A percentile compares a stretch with the other conserved stretches of the same genome.
phyloP scores from a whole-genome alignment of 257 asterid species.

The Linderniella brevidens region DNA sequence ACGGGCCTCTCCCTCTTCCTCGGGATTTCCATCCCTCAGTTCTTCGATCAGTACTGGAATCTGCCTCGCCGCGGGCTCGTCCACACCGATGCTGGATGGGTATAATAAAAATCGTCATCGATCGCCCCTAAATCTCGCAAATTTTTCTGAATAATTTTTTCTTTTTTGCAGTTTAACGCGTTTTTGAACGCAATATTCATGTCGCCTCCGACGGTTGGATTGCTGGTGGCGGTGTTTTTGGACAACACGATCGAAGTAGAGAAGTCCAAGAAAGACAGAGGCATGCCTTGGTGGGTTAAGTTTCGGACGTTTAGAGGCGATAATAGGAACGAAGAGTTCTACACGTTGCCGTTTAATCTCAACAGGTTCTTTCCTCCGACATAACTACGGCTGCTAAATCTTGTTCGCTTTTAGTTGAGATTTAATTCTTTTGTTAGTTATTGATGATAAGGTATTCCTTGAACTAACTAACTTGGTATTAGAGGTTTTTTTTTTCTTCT shows the following conservation, averaged over 20 bases:
- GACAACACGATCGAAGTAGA: slow-evolving; percentile 95
- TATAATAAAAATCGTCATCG: slow-evolving; percentile 14
- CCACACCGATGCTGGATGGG: slow-evolving; percentile 92
- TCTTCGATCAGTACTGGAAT: slow-evolving; percentile 57
- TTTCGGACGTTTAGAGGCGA: slow-evolving; percentile 91
- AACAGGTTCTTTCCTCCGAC: slow-evolving; percentile 96
- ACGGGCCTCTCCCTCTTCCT: slow-evolving; percentile 89
- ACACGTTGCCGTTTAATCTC: slow-evolving; percentile 84
- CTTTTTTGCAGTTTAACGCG: slow-evolving; percentile 66
- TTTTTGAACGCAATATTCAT: slow-evolving; percentile 73
- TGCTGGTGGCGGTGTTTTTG: slow-evolving; percentile 68
- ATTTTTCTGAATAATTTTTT: neutral
- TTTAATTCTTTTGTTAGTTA: too few relatives aligned
- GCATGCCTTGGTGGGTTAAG: slow-evolving; percentile 99
- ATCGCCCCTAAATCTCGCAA: neutral
- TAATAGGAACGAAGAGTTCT: slow-evolving; percentile 87
- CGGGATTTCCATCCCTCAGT: slow-evolving; percentile 92
- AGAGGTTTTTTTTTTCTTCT: too few relatives aligned
- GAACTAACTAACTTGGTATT: too few relatives aligned
- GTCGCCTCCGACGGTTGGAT: slow-evolving; percentile 75
- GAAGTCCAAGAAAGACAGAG: slow-evolving; percentile 80
- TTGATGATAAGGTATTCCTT: too few relatives aligned
- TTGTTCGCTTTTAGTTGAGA: too few relatives aligned
- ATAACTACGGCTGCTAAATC: too few relatives aligned
- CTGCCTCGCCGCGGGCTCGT: slow-evolving; percentile 60